Conservation (phyloP, 2,329 filamentous ascomycete genomes). For the Cercospora beticola region DNA sequence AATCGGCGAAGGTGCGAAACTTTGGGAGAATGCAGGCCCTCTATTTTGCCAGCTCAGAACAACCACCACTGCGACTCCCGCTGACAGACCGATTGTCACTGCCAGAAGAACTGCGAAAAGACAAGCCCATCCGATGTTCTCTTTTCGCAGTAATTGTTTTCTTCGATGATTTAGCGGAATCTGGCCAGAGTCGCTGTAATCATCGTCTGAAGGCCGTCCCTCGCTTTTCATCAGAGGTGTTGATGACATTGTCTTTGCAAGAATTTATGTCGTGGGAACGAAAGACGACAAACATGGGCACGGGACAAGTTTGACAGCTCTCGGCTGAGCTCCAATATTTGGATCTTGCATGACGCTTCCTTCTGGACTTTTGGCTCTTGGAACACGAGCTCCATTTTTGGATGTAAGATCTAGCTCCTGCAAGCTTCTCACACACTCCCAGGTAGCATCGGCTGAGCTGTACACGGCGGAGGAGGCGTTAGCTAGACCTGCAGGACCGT, state of each 20-base stretch:
- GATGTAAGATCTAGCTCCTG: slow-evolving; percentile 1
- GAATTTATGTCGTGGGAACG: background rate
- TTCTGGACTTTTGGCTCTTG: background rate
- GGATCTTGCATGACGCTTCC: background rate
- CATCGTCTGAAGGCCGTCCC: slow-evolving; percentile 13
- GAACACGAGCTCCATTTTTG: slow-evolving; percentile 9
- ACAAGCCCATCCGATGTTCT: slow-evolving; percentile 20
- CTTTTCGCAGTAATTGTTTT: slow-evolving; percentile 11
- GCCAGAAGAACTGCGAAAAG: slow-evolving; percentile 18
- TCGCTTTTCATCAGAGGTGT: slow-evolving; percentile 18
- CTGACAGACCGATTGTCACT: slow-evolving; percentile 21
- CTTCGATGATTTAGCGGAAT: background rate
- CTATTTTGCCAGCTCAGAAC: slow-evolving; percentile 14
- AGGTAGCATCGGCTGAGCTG: slow-evolving; percentile 10
- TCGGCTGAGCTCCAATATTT: background rate
- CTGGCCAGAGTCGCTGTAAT: slow-evolving; percentile 21
- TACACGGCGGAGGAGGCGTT: slow-evolving; percentile 6
- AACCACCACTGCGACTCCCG: slow-evolving; percentile 17
- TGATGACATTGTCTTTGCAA: slow-evolving; percentile 13
- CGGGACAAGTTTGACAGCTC: background rate
- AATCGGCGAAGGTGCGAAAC: slow-evolving; percentile 19
- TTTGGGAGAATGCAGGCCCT: background rate
- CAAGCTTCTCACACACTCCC: background rate
- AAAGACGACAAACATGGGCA: background rate
- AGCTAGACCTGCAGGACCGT: slow-evolving; percentile 8